phyloP scores from a whole-genome alignment of 108 stramenopile species.

The Nannochloropsis salina region DNA sequence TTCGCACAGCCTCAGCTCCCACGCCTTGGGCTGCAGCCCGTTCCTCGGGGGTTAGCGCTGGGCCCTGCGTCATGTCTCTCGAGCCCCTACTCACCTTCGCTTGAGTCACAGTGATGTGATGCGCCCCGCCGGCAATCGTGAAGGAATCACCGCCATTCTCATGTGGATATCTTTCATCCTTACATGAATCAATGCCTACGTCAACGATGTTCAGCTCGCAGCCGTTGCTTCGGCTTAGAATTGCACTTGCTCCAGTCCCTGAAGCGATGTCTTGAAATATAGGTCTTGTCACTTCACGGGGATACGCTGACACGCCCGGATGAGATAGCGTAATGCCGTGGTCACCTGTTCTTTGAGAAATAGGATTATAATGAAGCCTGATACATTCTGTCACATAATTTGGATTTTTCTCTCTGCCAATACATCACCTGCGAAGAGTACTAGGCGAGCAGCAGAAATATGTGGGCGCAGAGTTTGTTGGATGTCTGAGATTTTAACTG shows the following conservation, averaged over 20 bases:
- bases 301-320: conserved; percentile 67
- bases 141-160: background rate
- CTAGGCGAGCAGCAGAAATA: conserved; percentile 23
- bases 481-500: conserved; percentile 58
- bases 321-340: conserved; percentile 60
- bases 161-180: background rate
- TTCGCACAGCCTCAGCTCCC: conserved; percentile 45
- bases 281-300: conserved; percentile 60
- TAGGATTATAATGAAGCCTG: background rate
- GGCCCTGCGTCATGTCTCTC: conserved; percentile 56
- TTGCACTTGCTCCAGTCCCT: conserved; percentile 62
- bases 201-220: conserved; percentile 61
- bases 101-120: conserved; percentile 45
- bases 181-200: conserved; percentile 54
- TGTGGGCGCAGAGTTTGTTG: conserved; percentile 53
- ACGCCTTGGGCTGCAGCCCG: conserved; percentile 48
- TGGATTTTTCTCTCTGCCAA: background rate
- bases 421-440: conserved; percentile 59
- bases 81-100: conserved; percentile 57
- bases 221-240: conserved; percentile 56
- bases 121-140: conserved; percentile 33
- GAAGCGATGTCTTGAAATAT: conserved; percentile 59
- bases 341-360: conserved; percentile 51
- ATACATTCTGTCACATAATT: background rate
- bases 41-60: conserved; percentile 64